A percentile compares a stretch with the other conserved stretches of the same genome.
phyloP scores from a whole-genome alignment of 805 yeast genomes.

The Zygosaccharomyces bisporus region DNA sequence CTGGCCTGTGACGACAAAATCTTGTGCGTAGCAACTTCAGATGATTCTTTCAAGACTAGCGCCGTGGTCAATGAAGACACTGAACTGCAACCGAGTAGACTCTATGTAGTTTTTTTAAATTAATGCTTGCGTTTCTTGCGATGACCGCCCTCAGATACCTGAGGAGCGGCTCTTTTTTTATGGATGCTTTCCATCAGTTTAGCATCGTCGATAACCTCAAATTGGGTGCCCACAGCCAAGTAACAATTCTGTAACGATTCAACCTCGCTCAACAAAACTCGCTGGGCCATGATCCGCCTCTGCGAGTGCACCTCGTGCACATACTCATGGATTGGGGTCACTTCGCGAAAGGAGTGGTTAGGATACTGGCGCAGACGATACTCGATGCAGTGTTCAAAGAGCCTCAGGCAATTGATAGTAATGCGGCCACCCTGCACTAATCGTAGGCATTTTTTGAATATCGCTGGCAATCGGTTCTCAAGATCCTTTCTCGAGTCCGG shows the following conservation, averaged over 20 bases:
- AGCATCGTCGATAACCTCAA: conserved; percentile 51
- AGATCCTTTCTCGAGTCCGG: conserved; percentile 27
- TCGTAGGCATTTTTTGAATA: conserved; percentile 58
- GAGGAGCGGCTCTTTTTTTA: conserved; percentile 41
- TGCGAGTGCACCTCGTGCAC: conserved; percentile 24
- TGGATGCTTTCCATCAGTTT: conserved; percentile 56
- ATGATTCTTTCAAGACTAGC: conserved; percentile 45
- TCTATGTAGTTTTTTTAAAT: conserved; percentile 21
- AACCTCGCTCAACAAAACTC: conserved; percentile 56
- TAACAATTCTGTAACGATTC: conserved; percentile 44
- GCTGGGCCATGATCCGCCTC: conserved; percentile 46
- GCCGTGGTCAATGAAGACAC: conserved; percentile 24
- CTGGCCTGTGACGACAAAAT: conserved; percentile 32
- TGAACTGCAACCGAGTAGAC: conserved; percentile 25
- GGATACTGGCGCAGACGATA: conserved; percentile 49
- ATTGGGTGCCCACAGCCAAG: conserved; percentile 29
- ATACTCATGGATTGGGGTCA: conserved; percentile 16
- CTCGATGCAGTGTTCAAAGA: conserved; percentile 30
- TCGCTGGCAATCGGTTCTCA: conserved; percentile 42
- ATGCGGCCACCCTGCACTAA: conserved; percentile 49
- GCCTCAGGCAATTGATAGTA: conserved; percentile 37
- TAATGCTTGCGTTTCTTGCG: conserved; percentile 12
- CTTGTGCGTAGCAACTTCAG: conserved; percentile 47
- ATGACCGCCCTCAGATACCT: conserved; percentile 24
- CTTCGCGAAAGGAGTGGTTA: conserved; percentile 29